Evolutionary conservation across 83 land plant species (phyloP).

Genomic region (Picea abies): DNA sequence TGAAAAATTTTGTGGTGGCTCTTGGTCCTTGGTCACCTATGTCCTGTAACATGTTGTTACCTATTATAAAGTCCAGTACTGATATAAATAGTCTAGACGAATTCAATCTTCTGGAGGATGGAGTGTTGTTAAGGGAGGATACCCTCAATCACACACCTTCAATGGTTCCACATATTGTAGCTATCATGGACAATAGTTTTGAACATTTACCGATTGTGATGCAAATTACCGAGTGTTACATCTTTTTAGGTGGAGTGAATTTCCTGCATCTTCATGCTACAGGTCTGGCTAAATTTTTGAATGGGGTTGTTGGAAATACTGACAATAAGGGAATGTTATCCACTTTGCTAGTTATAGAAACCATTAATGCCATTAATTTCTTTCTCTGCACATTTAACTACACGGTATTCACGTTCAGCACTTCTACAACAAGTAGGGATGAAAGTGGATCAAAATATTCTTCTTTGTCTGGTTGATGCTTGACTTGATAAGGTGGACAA

Average conservation of each 20-base stretch:
- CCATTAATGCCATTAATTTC: no score
- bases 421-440: constrained; percentile 68
- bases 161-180: constrained; percentile 74
- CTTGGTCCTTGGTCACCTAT: constrained; percentile 79
- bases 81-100: constrained; percentile 90
- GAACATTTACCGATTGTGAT: constrained; percentile 86
- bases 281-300: constrained; percentile 71
- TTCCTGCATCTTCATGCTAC: constrained; percentile 78
- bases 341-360: constrained; percentile 38
- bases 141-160: constrained; percentile 79
- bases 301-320: constrained; percentile 79
- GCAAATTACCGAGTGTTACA: constrained; percentile 73
- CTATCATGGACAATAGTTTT: constrained; percentile 79
- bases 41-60: constrained; percentile 78
- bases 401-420: constrained; percentile 65
- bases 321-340: constrained; percentile 78
- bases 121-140: constrained; percentile 92
- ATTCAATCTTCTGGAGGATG: constrained; percentile 92
- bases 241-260: constrained; percentile 76
- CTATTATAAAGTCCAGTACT: constrained; percentile 75
- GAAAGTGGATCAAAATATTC: constrained; percentile 57
- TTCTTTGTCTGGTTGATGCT: constrained; percentile 83
- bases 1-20: constrained; percentile 75
- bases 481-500: constrained; percentile 99
- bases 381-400: constrained; percentile 60